Conservation (phyloP, 2,329 filamentous ascomycete species). For the Escovopsis sp. region DNA sequence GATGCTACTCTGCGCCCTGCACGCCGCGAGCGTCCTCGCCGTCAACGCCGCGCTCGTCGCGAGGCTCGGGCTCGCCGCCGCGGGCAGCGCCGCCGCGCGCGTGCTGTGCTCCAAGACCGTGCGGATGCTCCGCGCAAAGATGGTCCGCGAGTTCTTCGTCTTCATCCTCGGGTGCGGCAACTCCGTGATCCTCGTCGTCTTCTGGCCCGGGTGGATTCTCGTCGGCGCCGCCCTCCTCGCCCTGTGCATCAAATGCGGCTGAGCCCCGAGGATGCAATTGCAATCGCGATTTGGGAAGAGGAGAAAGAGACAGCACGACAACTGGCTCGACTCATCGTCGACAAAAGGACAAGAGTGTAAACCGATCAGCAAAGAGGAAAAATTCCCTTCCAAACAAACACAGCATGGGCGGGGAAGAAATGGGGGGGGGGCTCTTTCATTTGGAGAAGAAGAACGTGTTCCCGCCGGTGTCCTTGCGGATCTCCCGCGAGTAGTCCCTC, state of each 20-base stretch:
- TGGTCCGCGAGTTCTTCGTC: conserved; percentile 37
- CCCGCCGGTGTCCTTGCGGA: conserved; percentile 71
- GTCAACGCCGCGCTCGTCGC: conserved; percentile 14
- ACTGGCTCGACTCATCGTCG: no score
- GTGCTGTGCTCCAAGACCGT: conserved; percentile 25
- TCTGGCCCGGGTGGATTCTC: conserved; percentile 44
- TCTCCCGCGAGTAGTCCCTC: conserved; percentile 64
- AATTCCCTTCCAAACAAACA: no score
- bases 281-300: no score
- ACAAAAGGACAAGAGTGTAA: no score
- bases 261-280: conserved; percentile 9
- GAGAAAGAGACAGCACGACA: no score
- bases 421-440: conserved; percentile 12
- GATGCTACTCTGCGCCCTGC: conserved; percentile 10
- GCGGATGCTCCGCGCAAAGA: conserved; percentile 26
- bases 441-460: conserved; percentile 81
- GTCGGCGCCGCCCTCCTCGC: conserved; percentile 23
- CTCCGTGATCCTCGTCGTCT: conserved; percentile 31
- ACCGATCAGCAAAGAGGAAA: no score
- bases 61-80: conserved; percentile 13
- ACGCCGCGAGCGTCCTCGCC: conserved; percentile 13
- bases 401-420: no score
- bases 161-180: conserved; percentile 37
- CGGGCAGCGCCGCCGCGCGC: conserved; percentile 12
- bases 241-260: conserved; percentile 20